phyloP scores from a whole-genome alignment of 2,329 filamentous ascomycete genomes.

The Chalara sp. region DNA sequence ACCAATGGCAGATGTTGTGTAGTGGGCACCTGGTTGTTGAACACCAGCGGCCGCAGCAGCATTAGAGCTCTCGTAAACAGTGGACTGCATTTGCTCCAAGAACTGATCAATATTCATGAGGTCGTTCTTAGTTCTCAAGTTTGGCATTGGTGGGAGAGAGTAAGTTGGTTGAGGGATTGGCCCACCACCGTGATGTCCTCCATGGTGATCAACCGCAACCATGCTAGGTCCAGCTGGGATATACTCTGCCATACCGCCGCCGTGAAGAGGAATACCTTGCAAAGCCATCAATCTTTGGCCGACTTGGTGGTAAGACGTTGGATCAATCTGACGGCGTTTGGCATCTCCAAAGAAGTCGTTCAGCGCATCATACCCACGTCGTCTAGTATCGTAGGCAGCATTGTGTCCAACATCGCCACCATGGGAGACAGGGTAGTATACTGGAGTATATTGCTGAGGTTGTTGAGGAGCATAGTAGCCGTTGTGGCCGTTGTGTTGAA shows the following conservation, averaged over 20 bases:
- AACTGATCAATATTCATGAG: conserved; percentile 90
- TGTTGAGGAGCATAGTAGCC: conserved; percentile 48
- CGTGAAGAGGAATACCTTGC: conserved; percentile 60
- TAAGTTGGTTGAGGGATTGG: conserved; percentile 71
- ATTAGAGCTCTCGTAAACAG: conserved; percentile 88
- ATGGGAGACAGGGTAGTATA: conserved; percentile 69
- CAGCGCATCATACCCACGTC: conserved; percentile 74
- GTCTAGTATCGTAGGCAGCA: conserved; percentile 61
- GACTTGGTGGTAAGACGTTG: conserved; percentile 83
- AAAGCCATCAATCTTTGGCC: conserved; percentile 81
- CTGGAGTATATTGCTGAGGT: conserved; percentile 55
- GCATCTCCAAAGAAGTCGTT: conserved; percentile 92
- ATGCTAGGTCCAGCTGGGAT: conserved; percentile 44
- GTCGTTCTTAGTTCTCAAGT: conserved; percentile 87
- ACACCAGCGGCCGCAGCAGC: conserved; percentile 74
- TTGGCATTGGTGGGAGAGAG: conserved; percentile 81
- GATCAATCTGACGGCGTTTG: conserved; percentile 87
- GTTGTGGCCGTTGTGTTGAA: conserved; percentile 38
- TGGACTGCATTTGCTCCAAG: conserved; percentile 91
- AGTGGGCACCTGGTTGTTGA: conserved; percentile 66
- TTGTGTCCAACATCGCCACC: conserved; percentile 62
- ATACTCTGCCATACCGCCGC: conserved; percentile 48
- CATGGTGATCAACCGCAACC: conserved; percentile 45
- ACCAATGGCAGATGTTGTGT: conserved; percentile 46
- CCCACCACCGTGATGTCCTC: conserved; percentile 37